These are phyloP conservation scores for Oryza glumipatula DNA, from an alignment of 176 grass and related monocot species.

Conservation along the genomic window DNA sequence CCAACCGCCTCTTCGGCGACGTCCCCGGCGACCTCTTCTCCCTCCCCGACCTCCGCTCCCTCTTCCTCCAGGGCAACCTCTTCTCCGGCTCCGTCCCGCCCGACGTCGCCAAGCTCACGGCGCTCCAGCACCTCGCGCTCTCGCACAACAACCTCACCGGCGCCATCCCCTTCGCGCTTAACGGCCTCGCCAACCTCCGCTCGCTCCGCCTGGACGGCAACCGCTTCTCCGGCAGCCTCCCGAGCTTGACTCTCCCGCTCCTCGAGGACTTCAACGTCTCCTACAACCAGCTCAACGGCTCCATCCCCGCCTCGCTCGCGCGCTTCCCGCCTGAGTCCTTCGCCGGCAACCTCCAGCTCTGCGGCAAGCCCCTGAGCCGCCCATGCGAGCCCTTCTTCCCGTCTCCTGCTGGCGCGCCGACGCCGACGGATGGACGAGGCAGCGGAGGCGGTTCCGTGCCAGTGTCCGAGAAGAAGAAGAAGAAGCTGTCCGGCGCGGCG, in stretches of 20 bases:
- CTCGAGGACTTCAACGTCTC: constrained; percentile 72
- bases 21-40: constrained; percentile 60
- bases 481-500: constrained; percentile 59
- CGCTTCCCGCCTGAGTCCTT: constrained; percentile 59
- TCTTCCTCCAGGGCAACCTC: constrained; percentile 67
- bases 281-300: constrained; percentile 70
- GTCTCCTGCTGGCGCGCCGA: constrained; percentile 24
- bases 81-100: constrained; percentile 54
- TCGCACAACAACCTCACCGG: constrained; percentile 67
- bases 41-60: constrained; percentile 47
- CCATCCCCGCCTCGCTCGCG: constrained; percentile 61
- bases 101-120: constrained; percentile 23
- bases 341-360: constrained; percentile 57
- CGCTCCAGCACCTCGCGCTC: constrained; percentile 63
- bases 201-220: constrained; percentile 57
- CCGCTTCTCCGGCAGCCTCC: constrained; percentile 65
- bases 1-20: constrained; percentile 65
- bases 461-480: background rate
- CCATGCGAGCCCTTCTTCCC: constrained; percentile 56
- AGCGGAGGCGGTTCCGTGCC: background rate
- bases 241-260: constrained; percentile 48
- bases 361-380: constrained; percentile 51
- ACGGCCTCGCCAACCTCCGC: constrained; percentile 34
- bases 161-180: constrained; percentile 44
- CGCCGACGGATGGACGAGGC: too few species aligned